These are phyloP conservation scores for Paramecium tetraurelia DNA, from an alignment of 73 alveolate genomes.

Conservation along the genomic window DNA sequence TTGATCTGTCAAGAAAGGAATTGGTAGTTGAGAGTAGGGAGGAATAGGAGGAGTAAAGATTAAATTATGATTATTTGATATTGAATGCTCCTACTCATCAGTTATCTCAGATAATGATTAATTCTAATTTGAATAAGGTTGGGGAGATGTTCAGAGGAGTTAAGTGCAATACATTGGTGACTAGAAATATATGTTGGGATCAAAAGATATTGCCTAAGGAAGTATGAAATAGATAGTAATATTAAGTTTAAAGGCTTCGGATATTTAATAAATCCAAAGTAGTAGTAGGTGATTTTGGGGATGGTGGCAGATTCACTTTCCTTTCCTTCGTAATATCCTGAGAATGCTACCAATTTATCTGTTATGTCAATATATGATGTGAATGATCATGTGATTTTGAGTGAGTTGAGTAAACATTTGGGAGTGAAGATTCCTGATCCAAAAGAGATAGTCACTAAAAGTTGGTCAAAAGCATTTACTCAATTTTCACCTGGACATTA, in stretches of 20 bases:
- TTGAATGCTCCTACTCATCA: background rate
- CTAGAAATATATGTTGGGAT: background rate
- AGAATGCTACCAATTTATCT: background rate
- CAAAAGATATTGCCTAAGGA: background rate
- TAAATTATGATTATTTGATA: conserved; percentile 5
- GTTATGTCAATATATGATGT: conserved; percentile 5
- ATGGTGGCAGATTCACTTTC: conserved; percentile 18
- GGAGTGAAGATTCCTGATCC: background rate
- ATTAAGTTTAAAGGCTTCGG: conserved; percentile 38
- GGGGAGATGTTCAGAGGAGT: background rate
- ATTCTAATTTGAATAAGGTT: background rate
- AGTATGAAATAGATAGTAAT: background rate
- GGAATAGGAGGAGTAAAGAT: background rate
- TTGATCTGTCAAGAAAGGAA: background rate
- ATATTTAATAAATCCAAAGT: conserved; percentile 21
- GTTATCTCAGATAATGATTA: background rate
- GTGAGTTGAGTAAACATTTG: background rate
- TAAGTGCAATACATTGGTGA: background rate
- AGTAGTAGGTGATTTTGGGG: background rate
- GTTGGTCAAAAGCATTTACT: conserved; percentile 36
- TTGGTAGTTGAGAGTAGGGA: background rate
- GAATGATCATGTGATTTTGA: background rate
- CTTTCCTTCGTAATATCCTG: background rate
- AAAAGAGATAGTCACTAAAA: background rate
- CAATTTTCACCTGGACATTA: background rate